These are phyloP conservation scores for Ustilago hordei DNA, from an alignment of 1,284 basidiomycete genomes.

Conservation along the genomic window DNA sequence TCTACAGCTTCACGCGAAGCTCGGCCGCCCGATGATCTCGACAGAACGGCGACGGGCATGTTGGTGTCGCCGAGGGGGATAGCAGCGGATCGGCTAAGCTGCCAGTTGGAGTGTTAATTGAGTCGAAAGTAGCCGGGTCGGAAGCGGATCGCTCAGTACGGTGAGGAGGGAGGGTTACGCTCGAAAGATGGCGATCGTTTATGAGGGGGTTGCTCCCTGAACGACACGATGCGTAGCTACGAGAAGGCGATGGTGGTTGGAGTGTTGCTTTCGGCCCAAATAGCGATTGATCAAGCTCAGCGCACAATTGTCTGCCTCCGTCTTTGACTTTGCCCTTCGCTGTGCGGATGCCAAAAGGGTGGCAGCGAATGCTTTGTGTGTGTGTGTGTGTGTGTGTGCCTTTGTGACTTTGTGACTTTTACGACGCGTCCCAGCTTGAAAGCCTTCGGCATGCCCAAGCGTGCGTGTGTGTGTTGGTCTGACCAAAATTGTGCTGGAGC, in stretches of 20 bases:
- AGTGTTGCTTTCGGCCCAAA: not conserved
- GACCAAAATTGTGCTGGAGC: conserved; percentile 7
- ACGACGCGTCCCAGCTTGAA: conserved; percentile 8
- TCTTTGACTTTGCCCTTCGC: not conserved
- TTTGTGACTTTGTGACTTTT: not conserved
- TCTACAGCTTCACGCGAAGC: conserved; percentile 20
- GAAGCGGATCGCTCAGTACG: not conserved
- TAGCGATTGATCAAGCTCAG: not conserved
- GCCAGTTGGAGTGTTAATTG: not conserved
- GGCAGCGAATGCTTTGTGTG: not conserved
- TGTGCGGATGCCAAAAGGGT: conserved; percentile 1
- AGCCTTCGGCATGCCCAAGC: not conserved
- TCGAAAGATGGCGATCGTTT: not conserved
- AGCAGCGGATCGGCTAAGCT: not conserved
- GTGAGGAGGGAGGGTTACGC: not conserved
- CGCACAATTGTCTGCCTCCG: not conserved
- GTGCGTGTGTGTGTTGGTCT: conserved; percentile 32
- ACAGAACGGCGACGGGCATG: conserved; percentile 48
- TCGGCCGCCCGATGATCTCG: conserved; percentile 36
- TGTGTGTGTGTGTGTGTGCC: conserved; percentile 2
- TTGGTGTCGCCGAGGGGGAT: not conserved
- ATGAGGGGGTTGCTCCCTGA: not conserved
- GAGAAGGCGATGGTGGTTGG: conserved; percentile 2
- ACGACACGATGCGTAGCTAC: not conserved
- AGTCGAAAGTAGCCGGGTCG: not conserved